Evolutionary conservation across 1,284 basidiomycete species (phyloP), one percentile per base, ranked within the genome.

Genomic region (Cerioporus squamosus): DNA sequence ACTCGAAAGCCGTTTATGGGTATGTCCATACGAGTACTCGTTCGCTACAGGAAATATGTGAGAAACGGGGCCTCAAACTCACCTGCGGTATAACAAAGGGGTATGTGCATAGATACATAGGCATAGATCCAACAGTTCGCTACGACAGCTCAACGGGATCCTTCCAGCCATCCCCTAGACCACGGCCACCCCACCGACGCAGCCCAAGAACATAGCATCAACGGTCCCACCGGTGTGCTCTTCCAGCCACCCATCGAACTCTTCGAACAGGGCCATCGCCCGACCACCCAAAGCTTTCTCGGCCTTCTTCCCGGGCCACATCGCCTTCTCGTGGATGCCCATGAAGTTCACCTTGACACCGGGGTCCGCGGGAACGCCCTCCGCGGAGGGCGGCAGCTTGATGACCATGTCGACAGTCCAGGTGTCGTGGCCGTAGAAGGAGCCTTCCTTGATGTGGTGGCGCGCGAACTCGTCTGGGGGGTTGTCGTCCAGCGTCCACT

Each of bases 381-480:
- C 48, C 17, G n/a, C 42, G 15, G 51, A 38, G 39, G 47, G 49
- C 7, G 75, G 72, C n/a, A 90, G 74, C 66, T 87, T 84, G 53
- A 94, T 75, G 36, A 87, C 82, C 59, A 96, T 78, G 63, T 91
- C 82, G 53, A 96, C 75, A 0, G 80, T 77, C 87, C 91, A 96
- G 0, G 77, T 77, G 60, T 92, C 82, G 31, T 83, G 81, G 2
- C 90, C 90, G 66, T 92, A 90, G 72, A 91, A 93, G 3, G 92
- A 93, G 0, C 85, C 92, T 72, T 94, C 92, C 72, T 97, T 98
- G 75, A 98, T 85, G 68, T 95, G 93, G 72, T 98, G 97, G 7
- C 94, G 82, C n/a, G 84, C 83, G 65, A 83, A 79, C 60, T 88
- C 85, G 46, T 84, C 74, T 0, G 94, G 93, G 0, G 93, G 90